Conservation (phyloP, 176 grass and related monocot species). For the Avena atlantica region DNA sequence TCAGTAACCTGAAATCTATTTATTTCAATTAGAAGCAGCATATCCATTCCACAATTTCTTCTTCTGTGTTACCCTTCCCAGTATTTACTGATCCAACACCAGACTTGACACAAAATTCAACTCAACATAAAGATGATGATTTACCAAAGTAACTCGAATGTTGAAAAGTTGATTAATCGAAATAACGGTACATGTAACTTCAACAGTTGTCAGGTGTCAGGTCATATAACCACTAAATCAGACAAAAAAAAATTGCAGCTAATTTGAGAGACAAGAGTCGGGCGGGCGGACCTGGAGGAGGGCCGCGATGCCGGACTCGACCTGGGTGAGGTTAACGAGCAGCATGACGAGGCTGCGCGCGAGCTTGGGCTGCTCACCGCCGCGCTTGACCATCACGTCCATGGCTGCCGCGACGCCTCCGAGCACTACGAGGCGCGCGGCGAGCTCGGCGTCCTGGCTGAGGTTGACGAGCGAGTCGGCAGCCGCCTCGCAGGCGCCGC, state of each 20-base stretch:
- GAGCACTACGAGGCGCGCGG: slow-evolving; percentile 62
- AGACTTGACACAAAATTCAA: slow-evolving; percentile 28
- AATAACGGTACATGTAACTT: neutral
- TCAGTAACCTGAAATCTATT: slow-evolving; percentile 33
- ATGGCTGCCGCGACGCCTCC: slow-evolving; percentile 59
- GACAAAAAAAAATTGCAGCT: neutral
- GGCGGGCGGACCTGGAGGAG: slow-evolving; percentile 60
- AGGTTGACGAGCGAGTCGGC: slow-evolving; percentile 92
- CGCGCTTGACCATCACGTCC: slow-evolving; percentile 70
- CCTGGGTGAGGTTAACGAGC: slow-evolving; percentile 88
- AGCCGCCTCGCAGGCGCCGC: slow-evolving; percentile 57
- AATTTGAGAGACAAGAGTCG: neutral
- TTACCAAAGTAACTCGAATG: neutral
- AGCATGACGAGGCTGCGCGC: slow-evolving; percentile 81
- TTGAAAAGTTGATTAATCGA: neutral
- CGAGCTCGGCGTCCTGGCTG: slow-evolving; percentile 63
- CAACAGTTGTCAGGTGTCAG: neutral
- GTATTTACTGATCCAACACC: neutral
- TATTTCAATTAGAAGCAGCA: neutral
- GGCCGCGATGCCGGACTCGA: slow-evolving; percentile 65
- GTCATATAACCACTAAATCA: neutral
- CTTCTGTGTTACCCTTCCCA: slow-evolving; percentile 22
- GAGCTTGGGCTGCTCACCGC: slow-evolving; percentile 49
- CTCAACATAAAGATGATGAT: slow-evolving; percentile 4
- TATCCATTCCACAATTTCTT: slow-evolving; percentile 1